phyloP scores from a whole-genome alignment of 2,329 filamentous ascomycete genomes.

The Passalora sequoiae region DNA sequence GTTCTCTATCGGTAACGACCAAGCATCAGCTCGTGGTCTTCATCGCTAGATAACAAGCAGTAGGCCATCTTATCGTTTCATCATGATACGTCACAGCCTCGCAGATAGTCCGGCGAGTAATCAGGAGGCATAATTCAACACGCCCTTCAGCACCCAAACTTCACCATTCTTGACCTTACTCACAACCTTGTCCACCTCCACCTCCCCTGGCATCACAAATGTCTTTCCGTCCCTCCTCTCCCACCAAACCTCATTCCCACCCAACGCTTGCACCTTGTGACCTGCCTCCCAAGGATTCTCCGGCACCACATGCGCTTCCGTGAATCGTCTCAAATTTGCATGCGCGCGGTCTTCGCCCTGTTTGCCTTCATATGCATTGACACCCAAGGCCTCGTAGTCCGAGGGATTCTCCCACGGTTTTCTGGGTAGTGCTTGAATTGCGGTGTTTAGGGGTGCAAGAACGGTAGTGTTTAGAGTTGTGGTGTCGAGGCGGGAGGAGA shows the following conservation, averaged over 20 bases:
- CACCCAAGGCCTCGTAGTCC: constrained; percentile 65
- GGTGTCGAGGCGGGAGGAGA: constrained; percentile 65
- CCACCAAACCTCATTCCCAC: constrained; percentile 76
- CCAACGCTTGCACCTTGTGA: constrained; percentile 61
- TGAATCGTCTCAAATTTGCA: constrained; percentile 71
- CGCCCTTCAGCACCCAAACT: constrained; percentile 68
- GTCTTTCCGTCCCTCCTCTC: constrained; percentile 63
- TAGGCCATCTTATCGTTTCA: background rate
- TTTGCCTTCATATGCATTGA: constrained; percentile 67
- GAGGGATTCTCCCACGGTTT: constrained; percentile 80
- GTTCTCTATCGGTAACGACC: too few relatives aligned
- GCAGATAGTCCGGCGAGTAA: too few relatives aligned
- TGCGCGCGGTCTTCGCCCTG: constrained; percentile 71
- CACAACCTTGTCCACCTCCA: constrained; percentile 70
- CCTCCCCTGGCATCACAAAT: constrained; percentile 69
- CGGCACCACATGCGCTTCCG: constrained; percentile 77
- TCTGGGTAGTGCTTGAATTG: constrained; percentile 67
- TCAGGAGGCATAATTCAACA: constrained; percentile 48
- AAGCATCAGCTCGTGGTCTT: too few relatives aligned
- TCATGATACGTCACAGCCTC: too few relatives aligned
- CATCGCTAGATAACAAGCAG: background rate
- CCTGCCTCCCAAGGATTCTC: constrained; percentile 68
- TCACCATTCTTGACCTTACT: constrained; percentile 82
- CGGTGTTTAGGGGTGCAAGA: constrained; percentile 79
- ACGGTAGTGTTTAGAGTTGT: constrained; percentile 68